These are phyloP conservation scores for Microbotryum lychnidis-dioicae DNA, from an alignment of 1,284 basidiomycete genomes.

Conservation along the genomic window DNA sequence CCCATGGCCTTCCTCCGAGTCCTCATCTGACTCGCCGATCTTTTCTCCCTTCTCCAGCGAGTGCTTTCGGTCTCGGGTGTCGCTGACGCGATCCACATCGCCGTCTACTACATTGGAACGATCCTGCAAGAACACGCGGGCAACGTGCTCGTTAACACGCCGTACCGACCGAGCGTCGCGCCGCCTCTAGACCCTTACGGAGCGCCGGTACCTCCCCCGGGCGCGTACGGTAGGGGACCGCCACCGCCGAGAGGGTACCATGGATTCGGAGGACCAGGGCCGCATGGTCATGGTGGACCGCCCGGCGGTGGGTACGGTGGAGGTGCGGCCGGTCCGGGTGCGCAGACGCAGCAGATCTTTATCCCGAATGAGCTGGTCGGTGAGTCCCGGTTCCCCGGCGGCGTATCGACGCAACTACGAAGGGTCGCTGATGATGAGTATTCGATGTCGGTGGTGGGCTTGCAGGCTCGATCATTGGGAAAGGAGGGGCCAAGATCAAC, in stretches of 20 bases:
- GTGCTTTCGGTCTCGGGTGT: constrained; percentile 96
- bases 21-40: neutral
- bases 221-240: neutral
- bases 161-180: constrained; percentile 38
- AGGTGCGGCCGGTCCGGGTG: constrained; percentile 45
- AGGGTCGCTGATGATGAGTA: neutral
- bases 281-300: constrained; percentile 1
- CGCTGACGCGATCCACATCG: constrained; percentile 99
- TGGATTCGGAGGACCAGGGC: neutral
- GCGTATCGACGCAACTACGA: neutral
- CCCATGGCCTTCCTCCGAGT: neutral
- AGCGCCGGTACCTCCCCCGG: neutral
- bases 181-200: neutral
- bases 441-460: neutral
- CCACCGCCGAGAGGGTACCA: constrained; percentile 2
- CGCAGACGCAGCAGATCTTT: constrained; percentile 96
- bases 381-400: constrained; percentile 31
- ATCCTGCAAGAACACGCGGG: constrained; percentile 42
- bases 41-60: constrained; percentile 51
- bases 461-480: constrained; percentile 65
- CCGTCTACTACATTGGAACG: constrained; percentile 55
- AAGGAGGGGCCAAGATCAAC: constrained; percentile 97
- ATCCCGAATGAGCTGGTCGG: constrained; percentile 95
- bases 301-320: constrained; percentile 8
- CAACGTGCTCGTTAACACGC: constrained; percentile 37